Base-by-base conservation (phyloP, 2,329 filamentous ascomycete species). In the Penicillium decumbens region DNA sequence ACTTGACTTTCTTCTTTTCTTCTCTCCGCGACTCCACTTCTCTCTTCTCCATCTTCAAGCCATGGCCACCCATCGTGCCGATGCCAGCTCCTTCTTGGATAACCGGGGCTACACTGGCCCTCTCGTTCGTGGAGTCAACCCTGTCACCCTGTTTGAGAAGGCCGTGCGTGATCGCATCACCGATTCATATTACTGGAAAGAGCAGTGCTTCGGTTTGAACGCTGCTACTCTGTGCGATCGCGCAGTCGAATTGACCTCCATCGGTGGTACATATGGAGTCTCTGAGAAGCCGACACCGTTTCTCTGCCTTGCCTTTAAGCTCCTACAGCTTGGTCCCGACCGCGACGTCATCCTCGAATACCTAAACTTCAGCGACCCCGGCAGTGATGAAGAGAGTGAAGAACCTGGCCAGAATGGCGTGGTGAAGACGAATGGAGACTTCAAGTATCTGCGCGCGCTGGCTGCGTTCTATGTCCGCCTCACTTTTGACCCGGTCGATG, bases 141-240 rank as follows among this genome's bases (percentile, higher is more conserved):
- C 92, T 0, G 88, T 90, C n/a, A 91, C 88, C 4, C 88, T 97
- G 52, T 88, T 97, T 80, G 92, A 97, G 72, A 95, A 95, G 70
- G 87, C 90, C 35, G 89, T 96, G 58, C 88, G 88, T 66, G 93
- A 98, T 73, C 90, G 93, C 66, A 96, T 98, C 71, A 84, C 91
- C 60, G 90, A 95, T 66, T 89, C 84, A 45, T 95, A 95, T 74
- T 98, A 95, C 76, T 98, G 90, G 87, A 96, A 96, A 72, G 93
- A 97, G 73, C 91, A 96, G 75, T 96, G 93, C 70, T 98, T 97
- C 72, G 93, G 88, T 37, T 79, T 98, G 57, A 98, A 97, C 75
- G 80, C 81, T 3, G 83, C 83, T 1, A 85, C 82, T 0, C 70
- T 98, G 5, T 86, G 95, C 62, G 89, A 96, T 73, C 88, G 93